These are phyloP conservation scores for Dactylonectria macrodidyma DNA, from an alignment of 2,329 filamentous ascomycete genomes.

Conservation along the genomic window DNA sequence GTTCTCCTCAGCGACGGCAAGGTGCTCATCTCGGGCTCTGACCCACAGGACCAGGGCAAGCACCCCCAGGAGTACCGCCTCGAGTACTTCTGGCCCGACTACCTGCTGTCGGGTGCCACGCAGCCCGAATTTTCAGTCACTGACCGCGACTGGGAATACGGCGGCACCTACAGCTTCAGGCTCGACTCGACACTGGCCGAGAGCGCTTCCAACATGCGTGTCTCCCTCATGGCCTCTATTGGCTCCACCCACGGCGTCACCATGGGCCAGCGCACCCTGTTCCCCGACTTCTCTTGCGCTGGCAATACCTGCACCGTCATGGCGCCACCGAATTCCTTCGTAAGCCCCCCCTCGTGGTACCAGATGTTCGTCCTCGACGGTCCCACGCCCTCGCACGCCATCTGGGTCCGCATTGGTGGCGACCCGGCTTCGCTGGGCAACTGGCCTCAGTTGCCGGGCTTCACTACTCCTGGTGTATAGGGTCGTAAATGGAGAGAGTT, in stretches of 20 bases:
- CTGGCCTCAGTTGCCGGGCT: constrained; percentile 68
- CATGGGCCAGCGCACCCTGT: constrained; percentile 76
- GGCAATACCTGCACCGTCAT: constrained; percentile 68
- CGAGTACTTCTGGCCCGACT: constrained; percentile 76
- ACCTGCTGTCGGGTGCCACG: constrained; percentile 65
- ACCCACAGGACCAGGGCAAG: constrained; percentile 53
- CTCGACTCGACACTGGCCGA: constrained; percentile 52
- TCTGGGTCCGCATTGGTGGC: constrained; percentile 76
- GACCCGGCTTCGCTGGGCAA: constrained; percentile 74
- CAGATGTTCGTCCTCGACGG: constrained; percentile 75
- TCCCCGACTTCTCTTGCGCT: constrained; percentile 68
- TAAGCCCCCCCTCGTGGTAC: constrained; percentile 76
- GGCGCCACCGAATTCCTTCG: constrained; percentile 69
- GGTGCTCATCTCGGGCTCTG: constrained; percentile 74
- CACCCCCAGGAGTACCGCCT: constrained; percentile 75
- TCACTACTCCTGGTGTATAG: constrained; percentile 57
- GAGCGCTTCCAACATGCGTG: constrained; percentile 59
- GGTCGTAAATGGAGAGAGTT: no score
- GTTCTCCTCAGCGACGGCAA: constrained; percentile 75
- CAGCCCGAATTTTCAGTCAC: constrained; percentile 68
- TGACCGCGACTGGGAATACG: constrained; percentile 71
- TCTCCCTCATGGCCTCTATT: constrained; percentile 65
- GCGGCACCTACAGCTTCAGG: constrained; percentile 60
- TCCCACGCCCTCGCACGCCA: constrained; percentile 70
- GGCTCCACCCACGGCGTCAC: constrained; percentile 69